Evolutionary conservation across 768 basidiomycete genomes (phyloP), one percentile per base, ranked within the genome.

Genomic region (Tubosaeta sp.): DNA sequence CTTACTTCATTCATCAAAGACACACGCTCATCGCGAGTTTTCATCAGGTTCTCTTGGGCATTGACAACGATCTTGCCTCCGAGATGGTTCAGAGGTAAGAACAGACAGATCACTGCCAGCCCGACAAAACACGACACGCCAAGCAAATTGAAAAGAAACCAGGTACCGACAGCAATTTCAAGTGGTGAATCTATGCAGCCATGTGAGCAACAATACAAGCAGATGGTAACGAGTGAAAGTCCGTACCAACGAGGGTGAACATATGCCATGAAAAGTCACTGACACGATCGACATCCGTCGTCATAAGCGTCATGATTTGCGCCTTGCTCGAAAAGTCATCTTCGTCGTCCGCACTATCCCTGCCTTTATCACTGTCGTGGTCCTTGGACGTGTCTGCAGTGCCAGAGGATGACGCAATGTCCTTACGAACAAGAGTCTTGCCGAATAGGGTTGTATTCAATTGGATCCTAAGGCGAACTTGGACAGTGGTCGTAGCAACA

Each of bases 251-350:
- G 35, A 91, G 77, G 1, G 85, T 74, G 64, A 88, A 91, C 47
- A 86, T 58, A 64, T 91, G 86, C 83, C 83, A 88, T 1, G 83
- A 71, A 62, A 95, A 90, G 46, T 95, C 90, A 66, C 86, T 83
- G 55, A 95, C 85, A 50, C 93, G 80, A 66, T 95, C 91, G 27
- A 94, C 91, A 59, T 97, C 93, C 6, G 91, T 93, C 6, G 93
- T 95, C 89, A 95, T 94, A 27, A 95, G 79, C 3, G 90, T 95
- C 92, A 95, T 94, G 60, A 97, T 84, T 71, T 95, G 82, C 6
- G 82, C 80, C 63, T 85, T 84, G 63, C 78, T 82, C 9, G 81
- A 82, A 57, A 84, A 82, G 44, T 83, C 81, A 22, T 80, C 77
- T 51, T 83, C 81, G 34, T 71, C 56, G 4, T 51, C 63, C 51